Evolutionary conservation across 345 rosid species (phyloP).

Genomic region (Syzygium grande): DNA sequence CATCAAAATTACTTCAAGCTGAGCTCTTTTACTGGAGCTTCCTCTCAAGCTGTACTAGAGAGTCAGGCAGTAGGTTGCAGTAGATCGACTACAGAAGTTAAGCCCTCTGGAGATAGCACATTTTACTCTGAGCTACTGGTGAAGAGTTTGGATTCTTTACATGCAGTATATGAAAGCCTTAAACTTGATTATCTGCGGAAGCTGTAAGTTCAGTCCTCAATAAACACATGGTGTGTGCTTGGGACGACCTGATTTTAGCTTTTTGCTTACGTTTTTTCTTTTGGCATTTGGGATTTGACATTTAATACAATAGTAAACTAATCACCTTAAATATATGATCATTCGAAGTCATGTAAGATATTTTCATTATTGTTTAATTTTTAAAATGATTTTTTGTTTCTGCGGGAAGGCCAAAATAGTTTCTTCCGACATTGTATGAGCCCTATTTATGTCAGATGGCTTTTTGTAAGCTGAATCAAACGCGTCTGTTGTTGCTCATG

Average conservation of each 20-base stretch:
- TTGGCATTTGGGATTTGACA: not conserved
- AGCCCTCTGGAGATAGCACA: conserved; percentile 25
- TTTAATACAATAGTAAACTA: not conserved
- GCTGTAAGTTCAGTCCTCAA: conserved; percentile 32
- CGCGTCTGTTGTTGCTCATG: not conserved
- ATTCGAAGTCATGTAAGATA: not conserved
- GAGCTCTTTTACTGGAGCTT: conserved; percentile 24
- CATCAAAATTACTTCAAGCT: conserved; percentile 57
- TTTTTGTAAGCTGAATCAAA: not conserved
- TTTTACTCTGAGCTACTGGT: conserved; percentile 40
- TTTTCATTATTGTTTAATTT: not conserved
- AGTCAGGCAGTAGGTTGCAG: conserved; percentile 17
- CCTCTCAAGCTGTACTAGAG: conserved; percentile 19
- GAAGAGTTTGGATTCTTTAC: conserved; percentile 68
- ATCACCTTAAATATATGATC: not conserved
- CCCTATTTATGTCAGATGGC: not conserved
- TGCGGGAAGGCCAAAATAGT: not conserved
- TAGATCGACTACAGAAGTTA: conserved; percentile 21
- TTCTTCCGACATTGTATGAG: not conserved
- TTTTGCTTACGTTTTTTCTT: not conserved
- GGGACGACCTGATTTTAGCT: not conserved
- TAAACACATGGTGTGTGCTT: not conserved
- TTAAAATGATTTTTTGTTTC: not conserved
- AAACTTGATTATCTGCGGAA: conserved; percentile 87
- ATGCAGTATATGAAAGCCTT: conserved; percentile 90